Evolutionary conservation across 2,329 filamentous ascomycete species (phyloP), one percentile per base, ranked within the genome.

Genomic region (Microthyrium microscopicum): DNA sequence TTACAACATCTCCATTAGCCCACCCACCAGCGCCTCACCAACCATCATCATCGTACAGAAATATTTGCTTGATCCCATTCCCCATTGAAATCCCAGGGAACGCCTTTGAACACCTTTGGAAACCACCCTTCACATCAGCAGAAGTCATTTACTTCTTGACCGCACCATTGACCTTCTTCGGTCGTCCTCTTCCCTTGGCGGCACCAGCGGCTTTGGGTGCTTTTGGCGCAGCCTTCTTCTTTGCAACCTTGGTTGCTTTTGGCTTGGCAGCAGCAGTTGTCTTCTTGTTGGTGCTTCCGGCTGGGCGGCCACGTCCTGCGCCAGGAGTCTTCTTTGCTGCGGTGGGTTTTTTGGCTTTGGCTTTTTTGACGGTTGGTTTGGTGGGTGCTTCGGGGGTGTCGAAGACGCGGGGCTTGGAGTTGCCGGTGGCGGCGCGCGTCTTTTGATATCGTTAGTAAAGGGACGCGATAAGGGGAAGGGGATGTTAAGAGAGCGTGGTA

Each of bases 281-380:
- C n/a, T n/a, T n/a, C n/a, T n/a, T n/a, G n/a, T n/a, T n/a, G n/a
- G n/a, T n/a, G n/a, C n/a, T n/a, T n/a, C n/a, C n/a, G n/a, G n/a
- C n/a, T n/a, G n/a, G n/a, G n/a, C n/a, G n/a, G n/a, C n/a, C n/a
- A n/a, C n/a, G n/a, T n/a, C n/a, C n/a, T n/a, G n/a, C n/a, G n/a
- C n/a, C n/a, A 13, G 31, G 31, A 8, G 6, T 33, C 31, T 33
- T 33, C 31, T 33, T 33, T 7, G 20, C 20, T 17, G 31, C 31
- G 18, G 30, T 16, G 16, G 20, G 20, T 25, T 33, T 33, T 25
- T 33, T 33, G 22, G 31, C 31, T 18, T 33, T 33, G 22, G 31
- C 27, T 11, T 17, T 22, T 11, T 33, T 33, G n/a, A n/a, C n/a
- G 21, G 25, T 33, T 13, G 20, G 20, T n/a, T 15, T 18, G n/a